A percentile compares a stretch with the other conserved stretches of the same genome.
Evolutionary conservation across 768 basidiomycete species (phyloP).

Genomic region (Auriscalpium microsporum): DNA sequence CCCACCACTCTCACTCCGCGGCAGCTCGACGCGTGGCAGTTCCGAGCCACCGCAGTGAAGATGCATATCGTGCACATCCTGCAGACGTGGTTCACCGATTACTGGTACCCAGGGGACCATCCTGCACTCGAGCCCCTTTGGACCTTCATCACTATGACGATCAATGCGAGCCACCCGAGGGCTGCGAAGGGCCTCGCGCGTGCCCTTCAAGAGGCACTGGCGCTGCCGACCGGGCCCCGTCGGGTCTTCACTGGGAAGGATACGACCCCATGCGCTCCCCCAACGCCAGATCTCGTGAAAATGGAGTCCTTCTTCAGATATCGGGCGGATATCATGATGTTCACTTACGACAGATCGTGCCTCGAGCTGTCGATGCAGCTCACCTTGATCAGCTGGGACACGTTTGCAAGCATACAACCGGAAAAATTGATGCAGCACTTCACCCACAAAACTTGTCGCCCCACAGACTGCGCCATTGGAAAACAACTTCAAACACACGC

Average conservation of each 20-base stretch:
- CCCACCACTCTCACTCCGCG: slow-evolving; percentile 18
- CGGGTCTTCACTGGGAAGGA: neutral
- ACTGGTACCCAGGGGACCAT: neutral
- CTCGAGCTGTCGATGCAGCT: slow-evolving; percentile 40
- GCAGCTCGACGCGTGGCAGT: slow-evolving; percentile 10
- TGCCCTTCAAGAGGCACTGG: neutral
- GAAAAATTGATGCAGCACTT: slow-evolving; percentile 23
- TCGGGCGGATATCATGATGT: slow-evolving; percentile 24
- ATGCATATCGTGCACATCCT: neutral
- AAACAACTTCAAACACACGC: neutral
- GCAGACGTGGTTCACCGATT: neutral
- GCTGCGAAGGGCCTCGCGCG: neutral
- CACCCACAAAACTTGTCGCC: neutral
- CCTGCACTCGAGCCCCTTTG: neutral
- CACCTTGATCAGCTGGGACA: slow-evolving; percentile 37
- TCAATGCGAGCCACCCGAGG: neutral
- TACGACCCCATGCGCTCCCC: neutral
- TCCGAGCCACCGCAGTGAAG: slow-evolving; percentile 20
- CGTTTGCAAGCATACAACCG: slow-evolving; percentile 32
- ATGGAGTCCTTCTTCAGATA: slow-evolving; percentile 19
- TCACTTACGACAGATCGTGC: slow-evolving; percentile 29
- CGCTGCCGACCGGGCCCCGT: neutral
- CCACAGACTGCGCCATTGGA: neutral
- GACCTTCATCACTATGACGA: neutral
- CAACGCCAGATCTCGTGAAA: slow-evolving; percentile 9